These are phyloP conservation scores for Tolypocladium endophyticum DNA, from an alignment of 2,329 filamentous ascomycete species.

Conservation along the genomic window DNA sequence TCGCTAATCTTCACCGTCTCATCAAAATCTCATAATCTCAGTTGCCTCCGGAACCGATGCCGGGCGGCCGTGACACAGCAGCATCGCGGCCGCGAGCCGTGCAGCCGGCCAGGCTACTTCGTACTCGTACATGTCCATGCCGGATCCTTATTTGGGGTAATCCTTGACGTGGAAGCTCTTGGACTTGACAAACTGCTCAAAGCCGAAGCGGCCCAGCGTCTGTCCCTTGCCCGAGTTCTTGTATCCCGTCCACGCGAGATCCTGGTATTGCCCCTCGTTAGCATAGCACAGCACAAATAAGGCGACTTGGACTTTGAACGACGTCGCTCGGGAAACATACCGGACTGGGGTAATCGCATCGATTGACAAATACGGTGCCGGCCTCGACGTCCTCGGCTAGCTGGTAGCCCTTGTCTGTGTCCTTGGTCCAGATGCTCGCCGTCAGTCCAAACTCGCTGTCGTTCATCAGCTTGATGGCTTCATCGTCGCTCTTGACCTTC, in stretches of 20 bases:
- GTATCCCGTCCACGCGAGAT: slow-evolving; percentile 95
- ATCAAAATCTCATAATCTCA: not conserved
- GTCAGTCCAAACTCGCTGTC: slow-evolving; percentile 90
- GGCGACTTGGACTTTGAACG: not conserved
- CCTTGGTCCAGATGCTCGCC: slow-evolving; percentile 95
- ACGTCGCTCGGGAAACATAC: slow-evolving; percentile 42
- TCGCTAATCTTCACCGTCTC: slow-evolving; percentile 1
- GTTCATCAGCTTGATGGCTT: slow-evolving; percentile 82
- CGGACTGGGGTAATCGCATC: slow-evolving; percentile 83
- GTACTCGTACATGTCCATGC: not conserved
- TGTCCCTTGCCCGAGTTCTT: slow-evolving; percentile 93
- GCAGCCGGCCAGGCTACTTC: not conserved
- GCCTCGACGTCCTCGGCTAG: slow-evolving; percentile 76
- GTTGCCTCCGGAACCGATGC: not conserved
- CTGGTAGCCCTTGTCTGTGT: slow-evolving; percentile 62
- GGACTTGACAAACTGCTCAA: slow-evolving; percentile 90
- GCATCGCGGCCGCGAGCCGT: not conserved
- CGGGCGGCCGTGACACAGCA: not conserved
- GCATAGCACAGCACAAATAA: not conserved
- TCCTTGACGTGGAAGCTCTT: slow-evolving; percentile 95
- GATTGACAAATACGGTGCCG: slow-evolving; percentile 92
- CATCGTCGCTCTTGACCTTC: slow-evolving; percentile 70
- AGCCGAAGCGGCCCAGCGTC: slow-evolving; percentile 81
- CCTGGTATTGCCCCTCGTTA: slow-evolving; percentile 34
- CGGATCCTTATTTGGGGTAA: slow-evolving; percentile 44